Evolutionary conservation across 768 basidiomycete genomes (phyloP).

Genomic region (Trametes cingulata): DNA sequence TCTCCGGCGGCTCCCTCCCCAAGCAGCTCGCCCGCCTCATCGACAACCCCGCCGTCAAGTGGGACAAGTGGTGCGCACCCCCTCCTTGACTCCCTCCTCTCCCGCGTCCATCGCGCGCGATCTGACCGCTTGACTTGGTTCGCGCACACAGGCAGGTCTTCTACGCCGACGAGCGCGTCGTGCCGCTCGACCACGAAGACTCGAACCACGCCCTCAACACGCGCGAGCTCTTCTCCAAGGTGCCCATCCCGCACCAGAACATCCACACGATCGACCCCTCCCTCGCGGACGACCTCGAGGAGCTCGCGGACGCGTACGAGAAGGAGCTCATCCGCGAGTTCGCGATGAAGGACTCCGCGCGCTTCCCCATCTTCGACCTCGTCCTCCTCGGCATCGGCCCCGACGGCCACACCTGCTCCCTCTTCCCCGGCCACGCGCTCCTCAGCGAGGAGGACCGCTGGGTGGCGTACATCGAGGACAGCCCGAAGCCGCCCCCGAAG

Average conservation of each 20-base stretch:
- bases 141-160: conserved; percentile 80
- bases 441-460: conserved; percentile 87
- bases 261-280: conserved; percentile 81
- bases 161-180: conserved; percentile 95
- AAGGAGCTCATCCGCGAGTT: conserved; percentile 86
- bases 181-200: conserved; percentile 89
- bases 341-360: conserved; percentile 88
- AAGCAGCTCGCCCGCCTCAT: conserved; percentile 76
- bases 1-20: conserved; percentile 93
- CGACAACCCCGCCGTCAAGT: conserved; percentile 64
- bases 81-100: background rate
- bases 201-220: conserved; percentile 86
- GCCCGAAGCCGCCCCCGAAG: conserved; percentile 88
- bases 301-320: conserved; percentile 80
- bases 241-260: conserved; percentile 72
- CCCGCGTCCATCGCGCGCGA: background rate
- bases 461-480: conserved; percentile 92
- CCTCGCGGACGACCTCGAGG: conserved; percentile 72
- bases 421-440: conserved; percentile 92
- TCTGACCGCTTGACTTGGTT: conserved; percentile 1
- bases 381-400: conserved; percentile 96
- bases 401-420: conserved; percentile 97
- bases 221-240: conserved; percentile 74
- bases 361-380: conserved; percentile 97
- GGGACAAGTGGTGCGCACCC: conserved; percentile 87